Base-by-base conservation (phyloP, 495 filamentous ascomycete species). In the Penicillium samsonianum region DNA sequence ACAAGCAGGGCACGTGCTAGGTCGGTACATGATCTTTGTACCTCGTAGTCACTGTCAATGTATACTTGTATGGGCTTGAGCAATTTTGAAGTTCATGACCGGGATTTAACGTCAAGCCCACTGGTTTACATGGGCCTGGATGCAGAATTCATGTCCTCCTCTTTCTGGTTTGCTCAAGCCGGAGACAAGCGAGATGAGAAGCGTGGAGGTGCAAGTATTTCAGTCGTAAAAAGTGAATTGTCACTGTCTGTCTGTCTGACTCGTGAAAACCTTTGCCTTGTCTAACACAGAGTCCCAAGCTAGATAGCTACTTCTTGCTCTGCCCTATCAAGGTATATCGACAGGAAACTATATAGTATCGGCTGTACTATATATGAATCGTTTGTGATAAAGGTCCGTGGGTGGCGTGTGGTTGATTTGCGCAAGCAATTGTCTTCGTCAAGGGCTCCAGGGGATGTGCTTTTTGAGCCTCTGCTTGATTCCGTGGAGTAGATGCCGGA, bases 311-410 rank as follows among this genome's bases (percentile, higher is more conserved):
- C 66, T 73, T 78, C 76, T 73, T 78, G 76, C 71, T 78, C 76
- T 80, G 82, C 73, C 81, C 80, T 85, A 84, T 83, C 76, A 84
- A 83, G 73, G 77, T 80, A 78, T 83, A 83, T 82, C 82, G 80
- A 84, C 76, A 83, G 77, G 76, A 83, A 80, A 82, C 82, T 85
- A 84, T 80, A 78, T 81, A 82, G 80, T 77, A 81, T 80, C 76
- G 71, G 79, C 69, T 79, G 75, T 78, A 79, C 78, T 81, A 78
- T 78, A 67, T 67, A 65, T 69, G 35, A 65, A 67, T 72, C 61
- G 73, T 70, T 74, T 47, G 73, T 65, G 69, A 68, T 53, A 65
- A 70, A 56, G 63, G 53, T 63, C 65, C 64, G 65, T 49, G 58
- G 57, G 63, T 64, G 50, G 57, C 52, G 50, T 61, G 31, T 51